Evolutionary conservation across 768 basidiomycete species (phyloP).

Genomic region (Pleurotus sapidus): DNA sequence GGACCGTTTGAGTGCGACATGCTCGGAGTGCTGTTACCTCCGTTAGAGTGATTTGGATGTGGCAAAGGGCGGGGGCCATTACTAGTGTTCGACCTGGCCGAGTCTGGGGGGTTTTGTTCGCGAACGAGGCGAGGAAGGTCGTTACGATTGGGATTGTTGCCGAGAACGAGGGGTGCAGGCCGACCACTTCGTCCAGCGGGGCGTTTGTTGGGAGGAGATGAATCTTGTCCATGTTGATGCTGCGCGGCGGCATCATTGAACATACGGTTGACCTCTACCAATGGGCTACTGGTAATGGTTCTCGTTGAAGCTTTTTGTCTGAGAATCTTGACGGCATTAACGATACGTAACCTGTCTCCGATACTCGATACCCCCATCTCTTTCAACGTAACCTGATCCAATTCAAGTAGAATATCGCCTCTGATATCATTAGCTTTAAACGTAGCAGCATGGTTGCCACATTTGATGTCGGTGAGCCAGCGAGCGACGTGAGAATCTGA

Average conservation of each 20-base stretch:
- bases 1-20: conserved; percentile 29
- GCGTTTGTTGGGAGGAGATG: conserved; percentile 25
- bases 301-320: conserved; percentile 48
- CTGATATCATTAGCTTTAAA: conserved; percentile 90
- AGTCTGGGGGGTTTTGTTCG: conserved; percentile 55
- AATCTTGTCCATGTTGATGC: conserved; percentile 12
- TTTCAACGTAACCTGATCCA: conserved; percentile 82
- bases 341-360: conserved; percentile 86
- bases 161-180: conserved; percentile 81
- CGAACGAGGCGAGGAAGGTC: conserved; percentile 75
- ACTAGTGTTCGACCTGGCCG: conserved; percentile 37
- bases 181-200: conserved; percentile 46
- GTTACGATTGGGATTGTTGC: conserved; percentile 44
- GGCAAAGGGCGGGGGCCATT: conserved; percentile 44
- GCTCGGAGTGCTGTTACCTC: conserved; percentile 21
- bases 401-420: conserved; percentile 86
- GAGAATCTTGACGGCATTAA: conserved; percentile 80
- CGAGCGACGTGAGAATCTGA: conserved; percentile 63
- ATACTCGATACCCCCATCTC: conserved; percentile 91
- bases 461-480: conserved; percentile 82
- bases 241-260: conserved; percentile 1
- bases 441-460: conserved; percentile 57
- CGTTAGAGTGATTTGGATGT: conserved; percentile 35
- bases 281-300: conserved; percentile 11
- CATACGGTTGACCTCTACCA: conserved; percentile 4